Percentiles rank a stretch among this genome's conserved stretches.
phyloP scores from a whole-genome alignment of 2,329 filamentous ascomycete species.

The Calonectria henricotiae region DNA sequence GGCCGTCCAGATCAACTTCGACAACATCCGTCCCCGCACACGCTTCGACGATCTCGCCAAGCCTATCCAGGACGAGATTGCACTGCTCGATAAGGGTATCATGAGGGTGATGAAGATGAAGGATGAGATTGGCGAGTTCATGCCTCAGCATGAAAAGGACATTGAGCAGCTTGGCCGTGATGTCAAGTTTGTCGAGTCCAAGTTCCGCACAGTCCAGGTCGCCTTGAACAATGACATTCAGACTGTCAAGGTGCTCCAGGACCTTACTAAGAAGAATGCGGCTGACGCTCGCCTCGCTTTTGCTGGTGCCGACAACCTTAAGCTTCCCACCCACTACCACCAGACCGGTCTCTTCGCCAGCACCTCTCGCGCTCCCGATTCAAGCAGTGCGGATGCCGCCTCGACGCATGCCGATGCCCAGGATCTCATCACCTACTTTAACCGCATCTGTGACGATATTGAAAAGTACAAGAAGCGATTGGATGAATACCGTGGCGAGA shows the following conservation, averaged over 20 bases:
- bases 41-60: conserved; percentile 93
- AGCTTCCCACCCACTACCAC: conserved; percentile 75
- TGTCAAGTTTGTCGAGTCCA: conserved; percentile 67
- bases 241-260: conserved; percentile 76
- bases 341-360: conserved; percentile 64
- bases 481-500: conserved; percentile 64
- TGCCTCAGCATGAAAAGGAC: conserved; percentile 70
- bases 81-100: conserved; percentile 85
- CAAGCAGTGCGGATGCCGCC: conserved; percentile 55
- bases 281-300: conserved; percentile 81
- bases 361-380: conserved; percentile 51
- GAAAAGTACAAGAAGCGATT: conserved; percentile 63
- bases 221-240: conserved; percentile 72
- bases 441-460: conserved; percentile 63
- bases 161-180: conserved; percentile 66
- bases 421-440: conserved; percentile 65
- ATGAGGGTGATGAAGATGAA: conserved; percentile 85
- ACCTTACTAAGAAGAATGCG: conserved; percentile 74
- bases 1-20: conserved; percentile 84
- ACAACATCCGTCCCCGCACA: conserved; percentile 87
- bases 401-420: conserved; percentile 60
- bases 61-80: conserved; percentile 84
- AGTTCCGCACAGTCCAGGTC: conserved; percentile 64
- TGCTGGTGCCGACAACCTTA: conserved; percentile 82
- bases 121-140: conserved; percentile 81